phyloP scores from a whole-genome alignment of 202 grass and related monocot species.

The Panicum virgatum region DNA sequence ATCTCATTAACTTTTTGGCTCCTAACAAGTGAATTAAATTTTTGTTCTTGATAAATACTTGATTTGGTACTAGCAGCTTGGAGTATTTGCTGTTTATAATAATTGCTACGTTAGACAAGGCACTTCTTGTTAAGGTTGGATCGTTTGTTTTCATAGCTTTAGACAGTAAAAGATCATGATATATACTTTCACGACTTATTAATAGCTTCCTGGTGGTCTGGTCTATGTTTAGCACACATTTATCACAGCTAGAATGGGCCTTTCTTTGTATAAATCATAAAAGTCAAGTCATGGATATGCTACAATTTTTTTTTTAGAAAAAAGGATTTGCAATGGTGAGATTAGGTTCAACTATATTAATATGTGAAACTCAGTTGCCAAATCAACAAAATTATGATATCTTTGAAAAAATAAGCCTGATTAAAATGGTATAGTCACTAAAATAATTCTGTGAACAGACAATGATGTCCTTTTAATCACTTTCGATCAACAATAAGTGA shows the following conservation, averaged over 20 bases:
- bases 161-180: background rate
- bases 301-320: background rate
- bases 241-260: background rate
- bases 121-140: background rate
- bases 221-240: background rate
- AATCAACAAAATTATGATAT: background rate
- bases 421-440: background rate
- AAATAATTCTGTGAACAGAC: background rate
- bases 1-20: background rate
- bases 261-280: background rate
- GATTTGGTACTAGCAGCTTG: background rate
- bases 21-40: background rate
- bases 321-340: background rate
- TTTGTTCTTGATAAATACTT: constrained; percentile 13
- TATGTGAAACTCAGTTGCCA: background rate
- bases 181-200: background rate
- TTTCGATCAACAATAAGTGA: background rate
- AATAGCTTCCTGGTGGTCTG: background rate
- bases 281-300: background rate
- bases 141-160: background rate
- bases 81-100: background rate
- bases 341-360: background rate
- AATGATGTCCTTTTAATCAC: background rate
- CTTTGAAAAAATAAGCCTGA: background rate
- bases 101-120: background rate